A percentile compares a stretch with the other conserved stretches of the same genome.
Conservation (phyloP, 2,329 filamentous ascomycete species). For the Phialocephala sp. region DNA sequence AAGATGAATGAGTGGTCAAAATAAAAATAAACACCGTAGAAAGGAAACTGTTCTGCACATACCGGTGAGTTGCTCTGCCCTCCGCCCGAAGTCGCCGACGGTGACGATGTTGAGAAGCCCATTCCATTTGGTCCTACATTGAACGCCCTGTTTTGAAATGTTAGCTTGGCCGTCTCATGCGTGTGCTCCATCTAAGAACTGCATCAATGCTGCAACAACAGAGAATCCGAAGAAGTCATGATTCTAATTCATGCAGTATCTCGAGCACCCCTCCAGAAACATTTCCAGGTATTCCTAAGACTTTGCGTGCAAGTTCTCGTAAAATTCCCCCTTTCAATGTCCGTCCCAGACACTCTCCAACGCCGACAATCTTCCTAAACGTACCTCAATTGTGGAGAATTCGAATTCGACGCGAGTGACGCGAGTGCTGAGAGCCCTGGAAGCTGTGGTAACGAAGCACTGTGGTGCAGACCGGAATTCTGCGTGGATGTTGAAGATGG, state of each 20-base stretch:
- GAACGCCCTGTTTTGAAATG: slow-evolving; percentile 36
- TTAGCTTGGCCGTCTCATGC: slow-evolving; percentile 32
- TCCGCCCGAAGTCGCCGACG: slow-evolving; percentile 65
- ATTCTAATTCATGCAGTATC: neutral
- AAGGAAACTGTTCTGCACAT: slow-evolving; percentile 45
- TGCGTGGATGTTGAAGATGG: slow-evolving; percentile 58
- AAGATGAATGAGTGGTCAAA: neutral
- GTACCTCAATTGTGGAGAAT: slow-evolving; percentile 57
- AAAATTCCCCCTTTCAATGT: slow-evolving; percentile 5
- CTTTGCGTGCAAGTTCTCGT: neutral
- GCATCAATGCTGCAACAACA: neutral
- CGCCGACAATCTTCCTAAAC: slow-evolving; percentile 39
- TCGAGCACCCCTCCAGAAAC: slow-evolving; percentile 13
- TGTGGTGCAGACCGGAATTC: slow-evolving; percentile 49
- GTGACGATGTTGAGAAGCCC: slow-evolving; percentile 67
- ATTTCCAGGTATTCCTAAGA: neutral
- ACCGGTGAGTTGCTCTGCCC: slow-evolving; percentile 65
- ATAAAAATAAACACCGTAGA: neutral
- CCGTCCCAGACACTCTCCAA: slow-evolving; percentile 22
- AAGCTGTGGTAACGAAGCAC: slow-evolving; percentile 49
- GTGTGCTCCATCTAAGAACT: neutral
- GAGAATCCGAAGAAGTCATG: neutral
- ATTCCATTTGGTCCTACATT: slow-evolving; percentile 43
- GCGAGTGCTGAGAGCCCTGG: slow-evolving; percentile 65
- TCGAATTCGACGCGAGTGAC: slow-evolving; percentile 56